These are phyloP conservation scores for Pharus latifolius DNA, from an alignment of 176 grass and related monocot genomes.

Conservation along the genomic window DNA sequence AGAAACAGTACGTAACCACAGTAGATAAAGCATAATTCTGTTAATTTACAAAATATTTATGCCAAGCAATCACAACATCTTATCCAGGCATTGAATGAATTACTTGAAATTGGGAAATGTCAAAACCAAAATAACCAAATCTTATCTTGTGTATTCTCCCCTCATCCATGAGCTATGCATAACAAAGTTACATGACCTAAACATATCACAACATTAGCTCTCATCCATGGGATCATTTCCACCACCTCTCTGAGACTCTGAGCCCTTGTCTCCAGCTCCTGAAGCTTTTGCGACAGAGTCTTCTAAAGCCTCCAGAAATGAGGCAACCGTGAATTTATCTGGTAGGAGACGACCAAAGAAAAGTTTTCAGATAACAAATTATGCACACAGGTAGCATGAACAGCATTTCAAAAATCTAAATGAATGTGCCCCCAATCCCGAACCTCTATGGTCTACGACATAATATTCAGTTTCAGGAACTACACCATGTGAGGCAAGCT, in stretches of 20 bases:
- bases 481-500: no score
- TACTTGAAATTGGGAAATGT: not conserved
- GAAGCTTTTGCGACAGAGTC: conserved; percentile 49
- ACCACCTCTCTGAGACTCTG: conserved; percentile 10
- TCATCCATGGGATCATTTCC: conserved; percentile 76
- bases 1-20: no score
- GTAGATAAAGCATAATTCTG: not conserved
- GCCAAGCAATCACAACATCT: not conserved
- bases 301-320: conserved; percentile 92
- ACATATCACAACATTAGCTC: conserved; percentile 12
- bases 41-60: not conserved
- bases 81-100: not conserved
- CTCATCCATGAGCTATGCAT: not conserved
- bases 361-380: not conserved
- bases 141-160: not conserved
- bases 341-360: conserved; percentile 17
- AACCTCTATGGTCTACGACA: no score
- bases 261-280: conserved; percentile 22
- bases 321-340: conserved; percentile 83
- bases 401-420: no score
- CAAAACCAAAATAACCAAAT: not conserved
- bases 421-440: no score
- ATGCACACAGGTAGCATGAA: no score
- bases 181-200: not conserved
- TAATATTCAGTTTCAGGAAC: no score